Conservation (phyloP, 129 eudicot genomes). For the Lactuca saligna region DNA sequence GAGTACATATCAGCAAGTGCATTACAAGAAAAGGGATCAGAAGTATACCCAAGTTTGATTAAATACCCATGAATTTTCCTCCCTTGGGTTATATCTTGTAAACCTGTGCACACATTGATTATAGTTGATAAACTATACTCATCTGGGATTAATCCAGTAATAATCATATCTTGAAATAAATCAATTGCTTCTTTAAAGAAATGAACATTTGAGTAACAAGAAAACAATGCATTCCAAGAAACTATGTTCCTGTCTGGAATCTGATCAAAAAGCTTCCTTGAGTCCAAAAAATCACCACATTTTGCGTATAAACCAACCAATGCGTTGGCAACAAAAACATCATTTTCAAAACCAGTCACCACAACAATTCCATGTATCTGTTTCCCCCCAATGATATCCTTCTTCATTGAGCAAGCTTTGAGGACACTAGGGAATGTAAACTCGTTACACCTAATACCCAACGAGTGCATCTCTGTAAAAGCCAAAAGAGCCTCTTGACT, state of each 20-base stretch:
- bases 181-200: constrained; percentile 47
- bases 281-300: constrained; percentile 59
- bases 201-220: constrained; percentile 56
- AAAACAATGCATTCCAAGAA: constrained; percentile 70
- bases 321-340: constrained; percentile 74
- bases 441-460: constrained; percentile 72
- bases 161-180: constrained; percentile 77
- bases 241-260: constrained; percentile 68
- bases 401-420: constrained; percentile 69
- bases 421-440: constrained; percentile 79
- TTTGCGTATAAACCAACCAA: constrained; percentile 79
- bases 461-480: constrained; percentile 55
- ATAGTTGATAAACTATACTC: constrained; percentile 81
- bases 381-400: constrained; percentile 59
- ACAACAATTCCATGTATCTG: constrained; percentile 75
- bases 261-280: constrained; percentile 63
- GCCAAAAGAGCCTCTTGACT: constrained; percentile 54
- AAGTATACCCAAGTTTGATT: constrained; percentile 63
- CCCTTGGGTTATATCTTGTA: constrained; percentile 54
- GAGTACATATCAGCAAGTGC: constrained; percentile 95
- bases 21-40: constrained; percentile 70
- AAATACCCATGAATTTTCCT: constrained; percentile 71
- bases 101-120: constrained; percentile 70
- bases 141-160: constrained; percentile 56
- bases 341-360: constrained; percentile 61